Base-by-base conservation (phyloP, 1,284 basidiomycete species). In the Cutaneotrichosporon curvatum region DNA sequence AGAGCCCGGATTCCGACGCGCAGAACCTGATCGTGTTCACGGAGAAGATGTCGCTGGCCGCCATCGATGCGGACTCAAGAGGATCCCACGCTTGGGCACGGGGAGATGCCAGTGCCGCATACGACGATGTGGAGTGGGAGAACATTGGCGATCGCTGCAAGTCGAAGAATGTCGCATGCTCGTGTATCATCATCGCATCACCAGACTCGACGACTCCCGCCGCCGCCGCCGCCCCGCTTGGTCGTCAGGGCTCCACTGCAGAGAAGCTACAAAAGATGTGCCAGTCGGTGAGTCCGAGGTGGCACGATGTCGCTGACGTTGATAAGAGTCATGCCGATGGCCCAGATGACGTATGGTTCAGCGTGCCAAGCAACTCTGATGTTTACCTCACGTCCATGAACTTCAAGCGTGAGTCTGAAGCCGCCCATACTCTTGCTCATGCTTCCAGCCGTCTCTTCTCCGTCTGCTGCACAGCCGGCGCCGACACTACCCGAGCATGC, bases 211-310 rank as follows among this genome's bases (percentile, higher is more conserved):
- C n/a, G n/a, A n/a, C n/a, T n/a, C n/a, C 40, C 7, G 14, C 32
- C 7, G 32, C 16, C 8, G 32, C 32, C 9, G 8, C 42, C 11
- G 40, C 40, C 7, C 30, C 43, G 18, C 20, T 43, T 14, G 49
- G 45, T 22, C 40, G 48, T 5, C 48, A 54, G 22, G 53, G 53
- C 4, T 41, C 50, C 12, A 48, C 43, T 11, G 48, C 49, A 2
- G 53, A 57, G 38, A 41, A 45, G 40, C 31, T 59, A 25, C 49
- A 48, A 36, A 53, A 48, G 22, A 57, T 59, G 43, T 52, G 53
- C 40, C 48, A 50, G 19, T 40, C 45, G 4, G 56, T 58, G 16
- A 40, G 56, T 51, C 2, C 11, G 3, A 28, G 12, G 7, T 28
- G 12, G 25, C 8, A 28, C 25, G n/a, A n/a, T 12, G 25, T 28